Evolutionary conservation across 345 rosid species (phyloP), one percentile per base, ranked within the genome.

Genomic region (Tarenaya hassleriana): DNA sequence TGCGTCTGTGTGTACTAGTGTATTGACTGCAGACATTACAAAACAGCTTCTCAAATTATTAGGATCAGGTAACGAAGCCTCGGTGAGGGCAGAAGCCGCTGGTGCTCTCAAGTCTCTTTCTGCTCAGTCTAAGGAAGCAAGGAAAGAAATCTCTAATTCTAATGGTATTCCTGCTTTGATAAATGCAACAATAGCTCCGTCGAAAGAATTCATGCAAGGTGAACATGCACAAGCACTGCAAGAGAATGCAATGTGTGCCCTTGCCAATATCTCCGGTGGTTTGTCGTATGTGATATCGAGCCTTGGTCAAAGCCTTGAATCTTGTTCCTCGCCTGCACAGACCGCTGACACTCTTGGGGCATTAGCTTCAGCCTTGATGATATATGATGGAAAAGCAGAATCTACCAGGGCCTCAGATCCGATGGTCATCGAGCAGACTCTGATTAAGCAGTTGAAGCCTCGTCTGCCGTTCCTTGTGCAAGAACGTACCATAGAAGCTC

Each of bases 41-140:
- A 79, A 77, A 76, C 78, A 72, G 52, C 74, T 89, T 70, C 73
- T 89, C 46, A 70, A 46, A 58, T 80, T 89, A 49, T 73, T 79
- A 69, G 84, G 78, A 49, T 72, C 63, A 64, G 69, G 69, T 21
- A 81, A 77, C 66, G 94, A 81, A 67, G 62, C 58, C 38, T 71
- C 74, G 42, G 95, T 86, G 12, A 83, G 94, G 52, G 89, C 94
- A 54, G 78, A 86, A 63, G 88, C 97, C 31, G 95, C 95, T 41
- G 90, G 81, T 72, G 97, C 97, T 51, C 68, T 89, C 79, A 82
- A 83, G 55, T 84, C 87, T 54, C 82, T 89, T 52, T 81, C 97
- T 37, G 73, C 75, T 39, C 79, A 69, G 76, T 83, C 95, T 19
- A 42, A 37, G 20, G 68, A 60, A 37, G 94, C 90, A 34, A 81